Base-by-base conservation (phyloP, 306 rosid genomes). In the Pterocarpus santalinus region DNA sequence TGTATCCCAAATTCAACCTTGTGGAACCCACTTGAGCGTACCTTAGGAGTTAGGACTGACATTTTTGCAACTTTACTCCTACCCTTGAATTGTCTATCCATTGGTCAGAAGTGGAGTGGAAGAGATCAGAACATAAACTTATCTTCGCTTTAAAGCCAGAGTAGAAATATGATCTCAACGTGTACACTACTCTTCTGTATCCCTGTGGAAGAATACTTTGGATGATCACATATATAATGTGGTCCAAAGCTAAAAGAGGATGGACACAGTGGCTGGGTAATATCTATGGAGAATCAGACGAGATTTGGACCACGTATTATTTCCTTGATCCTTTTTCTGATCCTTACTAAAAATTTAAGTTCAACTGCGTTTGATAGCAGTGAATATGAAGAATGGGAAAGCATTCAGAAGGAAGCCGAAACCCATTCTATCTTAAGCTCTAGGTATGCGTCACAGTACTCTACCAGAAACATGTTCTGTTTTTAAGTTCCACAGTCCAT, bases 131-230 rank as follows among this genome's bases (percentile, higher is more conserved):
- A 46, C 36, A n/a, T 10, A 76, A 60, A 11, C 74, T 83, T 87
- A 65, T 83, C 99, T 92, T 92, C 47, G 92, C 97, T 91, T 92
- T 79, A 88, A 95, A 92, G 98, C 78, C 70, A 84, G 76, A 78
- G 16, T 35, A 56, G 65, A 76, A 65, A 80, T 85, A 67, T 75
- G 85, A 76, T 85, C 65, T 74, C 85, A 61, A 58, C 90, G 80
- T 86, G 67, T 77, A 82, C 82, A 80, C 86, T 79, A 84, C 81
- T 85, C 89, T 78, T 82, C 60, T 46, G 53, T 83, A 10, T 58
- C 12, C 58, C 64, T 58, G 34, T 73, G 58, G 58, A 71, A 75
- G 38, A 66, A 72, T 62, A 49, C 72, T 64, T 38, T 53, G 34
- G 78, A 60, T 65, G 61, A 63, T 66, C 61, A 72, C 66, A 28